A percentile compares a stretch with the other conserved stretches of the same genome.
Evolutionary conservation across 352 stramenopile species (phyloP).

Genomic region (Phytophthora cactorum): DNA sequence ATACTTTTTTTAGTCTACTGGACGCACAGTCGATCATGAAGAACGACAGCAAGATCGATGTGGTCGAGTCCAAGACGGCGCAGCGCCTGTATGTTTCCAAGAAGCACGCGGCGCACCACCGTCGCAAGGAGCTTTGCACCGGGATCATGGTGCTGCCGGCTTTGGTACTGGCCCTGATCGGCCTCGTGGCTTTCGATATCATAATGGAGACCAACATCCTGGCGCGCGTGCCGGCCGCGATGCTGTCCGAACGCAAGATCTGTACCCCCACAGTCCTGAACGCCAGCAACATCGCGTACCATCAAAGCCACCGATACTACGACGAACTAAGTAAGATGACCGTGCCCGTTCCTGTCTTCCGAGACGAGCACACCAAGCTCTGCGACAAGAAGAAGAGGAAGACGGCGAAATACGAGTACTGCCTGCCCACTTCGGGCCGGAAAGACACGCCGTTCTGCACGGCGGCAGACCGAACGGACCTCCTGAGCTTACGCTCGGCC

Average conservation of each 20-base stretch:
- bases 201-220: slow-evolving; percentile 33
- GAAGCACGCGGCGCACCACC: slow-evolving; percentile 6
- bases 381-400: slow-evolving; percentile 28
- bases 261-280: slow-evolving; percentile 20
- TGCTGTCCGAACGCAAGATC: slow-evolving; percentile 10
- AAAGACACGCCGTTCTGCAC: slow-evolving; percentile 52
- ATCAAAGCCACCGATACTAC: slow-evolving; percentile 22
- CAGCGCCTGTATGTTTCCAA: slow-evolving; percentile 3
- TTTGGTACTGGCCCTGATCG: slow-evolving; percentile 10
- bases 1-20: neutral
- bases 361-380: slow-evolving; percentile 22
- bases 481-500: slow-evolving; percentile 29
- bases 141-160: slow-evolving; percentile 13
- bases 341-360: slow-evolving; percentile 29
- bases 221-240: slow-evolving; percentile 4
- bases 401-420: slow-evolving; percentile 36
- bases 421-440: slow-evolving; percentile 52
- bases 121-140: slow-evolving; percentile 18
- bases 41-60: slow-evolving; percentile 3
- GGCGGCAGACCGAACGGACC: slow-evolving; percentile 47
- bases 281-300: slow-evolving; percentile 19
- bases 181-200: slow-evolving; percentile 25
- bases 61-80: neutral
- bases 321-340: slow-evolving; percentile 10
- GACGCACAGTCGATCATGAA: slow-evolving; percentile 8